Base-by-base conservation (phyloP, 1,284 basidiomycete genomes). In the Leccinum solheimii region DNA sequence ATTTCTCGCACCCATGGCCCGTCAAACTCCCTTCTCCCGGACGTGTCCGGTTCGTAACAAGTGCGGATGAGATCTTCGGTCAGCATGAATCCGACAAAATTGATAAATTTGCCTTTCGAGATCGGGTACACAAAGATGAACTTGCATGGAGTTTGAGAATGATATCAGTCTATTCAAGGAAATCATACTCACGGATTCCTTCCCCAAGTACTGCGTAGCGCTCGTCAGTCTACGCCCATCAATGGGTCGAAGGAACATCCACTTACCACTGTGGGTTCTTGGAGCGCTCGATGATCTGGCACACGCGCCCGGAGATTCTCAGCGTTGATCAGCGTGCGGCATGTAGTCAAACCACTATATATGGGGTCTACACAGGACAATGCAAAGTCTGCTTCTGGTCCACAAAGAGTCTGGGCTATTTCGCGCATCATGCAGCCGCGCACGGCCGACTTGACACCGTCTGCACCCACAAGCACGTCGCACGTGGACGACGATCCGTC, bases 391-490 rank as follows among this genome's bases (percentile, higher is more conserved):
- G 67, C 65, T 56, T 62, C 63, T 26, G 45, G 53, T 49, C 65
- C 62, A 8, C 56, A 53, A 55, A 68, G 48, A 21, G 30, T 52
- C 49, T 50, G 54, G 2, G 74, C 67, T 21, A 72, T 67, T 36
- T 77, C 75, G 1, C 66, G 64, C 54, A 80, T 72, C 70, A 85
- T 73, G 19, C 70, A 66, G 50, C 66, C 67, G 45, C 84, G 79
- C 9, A 84, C 78, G 11, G 71, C 72, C 0, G 83, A 86, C 66
- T 82, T 84, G 60, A 86, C 65, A 0, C 84, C 83, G 61, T 85
- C 83, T 0, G 82, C 81, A 32, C 81, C 83, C 27, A 85, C 70
- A n/a, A 84, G 75, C 13, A 84, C 49, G 60, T 85, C 81, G 63
- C 79, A 82, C 4, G 72, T 69, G 2, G 79, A 76, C 0, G 70